Percentiles rank a stretch among this genome's conserved stretches.
These are phyloP conservation scores for Clitopilus hobsonii DNA, from an alignment of 768 basidiomycete genomes.

Conservation along the genomic window DNA sequence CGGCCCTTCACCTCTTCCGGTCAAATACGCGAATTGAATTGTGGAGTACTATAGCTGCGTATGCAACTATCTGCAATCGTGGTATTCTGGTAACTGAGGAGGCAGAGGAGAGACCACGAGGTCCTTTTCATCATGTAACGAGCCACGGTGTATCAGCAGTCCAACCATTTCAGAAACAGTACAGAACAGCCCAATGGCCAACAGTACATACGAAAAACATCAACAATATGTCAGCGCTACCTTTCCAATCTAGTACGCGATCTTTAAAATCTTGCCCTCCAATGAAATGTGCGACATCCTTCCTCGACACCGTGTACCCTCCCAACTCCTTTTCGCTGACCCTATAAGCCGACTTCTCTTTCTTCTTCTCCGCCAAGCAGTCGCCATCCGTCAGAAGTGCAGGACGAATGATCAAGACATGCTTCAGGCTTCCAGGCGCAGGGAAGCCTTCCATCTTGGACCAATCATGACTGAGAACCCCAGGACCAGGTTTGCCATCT, in stretches of 20 bases:
- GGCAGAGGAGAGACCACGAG: too few relatives aligned
- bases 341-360: conserved; percentile 33
- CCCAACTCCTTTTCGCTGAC: conserved; percentile 37
- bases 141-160: too few relatives aligned
- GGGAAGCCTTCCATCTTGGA: conserved; percentile 35
- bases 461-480: conserved; percentile 46
- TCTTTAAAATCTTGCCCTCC: conserved; percentile 42
- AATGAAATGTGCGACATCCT: conserved; percentile 64
- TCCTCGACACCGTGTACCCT: conserved; percentile 51
- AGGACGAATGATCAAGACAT: conserved; percentile 48
- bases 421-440: conserved; percentile 35
- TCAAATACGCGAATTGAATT: too few relatives aligned
- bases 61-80: too few relatives aligned
- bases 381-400: conserved; percentile 58
- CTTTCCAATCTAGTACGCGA: conserved; percentile 37
- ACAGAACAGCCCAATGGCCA: too few relatives aligned
- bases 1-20: too few relatives aligned
- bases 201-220: too few relatives aligned
- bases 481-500: conserved; percentile 31
- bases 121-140: too few relatives aligned
- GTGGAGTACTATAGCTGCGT: too few relatives aligned
- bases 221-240: too few relatives aligned
- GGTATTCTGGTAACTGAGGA: too few relatives aligned
- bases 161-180: too few relatives aligned
- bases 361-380: conserved; percentile 34